Base-by-base conservation (phyloP, 1,139 yeast genomes). In the Yamadazyma atmosphaerica region DNA sequence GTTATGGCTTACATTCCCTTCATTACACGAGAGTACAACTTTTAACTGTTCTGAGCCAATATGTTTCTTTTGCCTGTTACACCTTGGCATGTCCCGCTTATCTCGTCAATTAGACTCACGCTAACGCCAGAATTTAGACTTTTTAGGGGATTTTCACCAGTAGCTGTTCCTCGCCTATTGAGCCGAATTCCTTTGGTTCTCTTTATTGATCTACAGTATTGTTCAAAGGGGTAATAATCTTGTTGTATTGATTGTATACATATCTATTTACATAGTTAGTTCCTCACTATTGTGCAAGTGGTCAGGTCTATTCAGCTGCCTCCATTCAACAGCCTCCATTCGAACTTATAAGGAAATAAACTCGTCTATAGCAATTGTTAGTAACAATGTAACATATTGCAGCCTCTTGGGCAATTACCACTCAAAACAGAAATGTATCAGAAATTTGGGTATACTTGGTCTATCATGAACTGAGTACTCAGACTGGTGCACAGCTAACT, bases 401-500 rank as follows among this genome's bases (percentile, higher is more conserved):
- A 19, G 22, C 6, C 8, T 9, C 22, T 9, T 9, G 8, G 22
- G 22, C 22, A 19, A 19, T 19, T 6, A 19, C 6, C 6, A 19
- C 22, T 19, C 6, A 9, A 19, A 9, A 28, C 6, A 8, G 11
- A 14, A 14, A 28, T 9, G 37, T 49, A 51, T 68, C 74, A 68
- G 74, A 65, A 60, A 64, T 66, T 63, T 68, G 72, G 74, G 74
- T 68, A 63, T 68, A 68, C 72, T 66, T 63, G 63, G 68, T 68
- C 74, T 67, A 58, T 68, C 74, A 68, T 68, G 55, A 44, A 55
- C 44, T 54, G 69, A 65, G 72, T 65, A 63, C 68, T 68, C 74
- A 67, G 74, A 68, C 74, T 68, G 74, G 74, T 68, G 74, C 74
- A 68, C 74, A 68, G 74, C 74, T n/a, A n/a, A 70, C 65, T 13